A percentile compares a stretch with the other conserved stretches of the same genome.
These are phyloP conservation scores for Podaxis mareebaensis DNA, from an alignment of 768 basidiomycete species.

Conservation along the genomic window DNA sequence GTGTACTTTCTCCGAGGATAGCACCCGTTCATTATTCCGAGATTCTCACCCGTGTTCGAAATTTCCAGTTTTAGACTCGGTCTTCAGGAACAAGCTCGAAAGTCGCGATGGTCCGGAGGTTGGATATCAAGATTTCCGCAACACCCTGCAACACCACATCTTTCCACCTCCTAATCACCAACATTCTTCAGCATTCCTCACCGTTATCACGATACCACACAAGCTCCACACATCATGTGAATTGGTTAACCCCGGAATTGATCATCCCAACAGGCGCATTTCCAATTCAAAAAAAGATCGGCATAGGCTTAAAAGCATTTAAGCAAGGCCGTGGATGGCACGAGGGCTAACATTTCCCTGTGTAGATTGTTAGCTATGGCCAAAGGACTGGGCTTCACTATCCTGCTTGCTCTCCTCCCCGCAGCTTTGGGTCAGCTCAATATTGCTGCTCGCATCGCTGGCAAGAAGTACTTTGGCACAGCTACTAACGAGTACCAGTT, in stretches of 20 bases:
- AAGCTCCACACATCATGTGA: neutral
- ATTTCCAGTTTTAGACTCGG: neutral
- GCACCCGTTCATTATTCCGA: neutral
- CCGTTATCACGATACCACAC: neutral
- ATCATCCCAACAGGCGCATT: neutral
- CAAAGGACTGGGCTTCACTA: neutral
- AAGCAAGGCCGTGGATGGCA: too few species aligned
- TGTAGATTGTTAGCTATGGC: neutral
- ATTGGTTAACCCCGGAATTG: neutral
- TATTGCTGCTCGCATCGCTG: constrained; percentile 41
- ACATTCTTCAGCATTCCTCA: neutral
- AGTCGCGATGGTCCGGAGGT: neutral
- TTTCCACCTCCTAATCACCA: neutral
- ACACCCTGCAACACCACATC: neutral
- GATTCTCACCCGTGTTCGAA: neutral
- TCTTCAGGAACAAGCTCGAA: neutral
- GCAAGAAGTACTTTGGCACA: constrained; percentile 50
- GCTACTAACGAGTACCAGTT: constrained; percentile 50
- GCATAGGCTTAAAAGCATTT: neutral
- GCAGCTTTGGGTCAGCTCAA: constrained; percentile 48
- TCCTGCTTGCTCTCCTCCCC: constrained; percentile 13
- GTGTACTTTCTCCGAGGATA: neutral
- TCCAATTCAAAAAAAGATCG: neutral
- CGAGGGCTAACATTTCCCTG: neutral
- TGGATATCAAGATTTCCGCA: neutral